A percentile compares a stretch with the other conserved stretches of the same genome.
phyloP scores from a whole-genome alignment of 768 basidiomycete genomes.

The Multifurca ochricompacta region DNA sequence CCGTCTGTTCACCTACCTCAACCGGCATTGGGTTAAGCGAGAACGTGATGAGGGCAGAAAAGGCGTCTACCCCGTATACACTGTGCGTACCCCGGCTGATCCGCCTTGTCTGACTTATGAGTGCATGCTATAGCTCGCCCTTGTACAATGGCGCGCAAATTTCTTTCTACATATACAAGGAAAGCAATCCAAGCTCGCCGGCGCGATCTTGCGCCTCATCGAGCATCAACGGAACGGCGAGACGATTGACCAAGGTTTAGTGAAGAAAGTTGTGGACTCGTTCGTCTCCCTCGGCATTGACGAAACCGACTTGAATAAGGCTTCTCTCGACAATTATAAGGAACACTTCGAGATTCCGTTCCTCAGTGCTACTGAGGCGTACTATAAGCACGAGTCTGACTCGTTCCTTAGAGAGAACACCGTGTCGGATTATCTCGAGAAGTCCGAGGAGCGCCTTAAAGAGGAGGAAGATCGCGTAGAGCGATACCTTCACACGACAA shows the following conservation, averaged over 20 bases:
- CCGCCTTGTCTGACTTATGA: not conserved
- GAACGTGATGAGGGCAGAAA: conserved; percentile 96
- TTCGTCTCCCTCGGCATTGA: conserved; percentile 94
- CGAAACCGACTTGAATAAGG: conserved; percentile 84
- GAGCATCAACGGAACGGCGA: conserved; percentile 94
- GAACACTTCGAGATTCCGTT: conserved; percentile 88
- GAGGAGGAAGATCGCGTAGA: conserved; percentile 97
- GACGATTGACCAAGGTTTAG: conserved; percentile 82
- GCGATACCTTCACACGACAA: conserved; percentile 83
- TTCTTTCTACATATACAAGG: conserved; percentile 86
- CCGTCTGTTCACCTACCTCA: conserved; percentile 94
- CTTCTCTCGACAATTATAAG: conserved; percentile 88
- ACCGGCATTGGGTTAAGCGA: conserved; percentile 98
- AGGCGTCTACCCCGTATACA: conserved; percentile 92
- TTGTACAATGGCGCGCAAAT: conserved; percentile 92
- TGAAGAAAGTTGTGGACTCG: conserved; percentile 93
- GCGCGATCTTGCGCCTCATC: conserved; percentile 81
- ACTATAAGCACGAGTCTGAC: conserved; percentile 89
- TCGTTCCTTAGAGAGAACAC: conserved; percentile 82
- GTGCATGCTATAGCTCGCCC: conserved; percentile 55
- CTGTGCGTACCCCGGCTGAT: conserved; percentile 45
- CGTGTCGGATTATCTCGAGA: conserved; percentile 91
- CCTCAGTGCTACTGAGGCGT: conserved; percentile 79
- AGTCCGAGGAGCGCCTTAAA: conserved; percentile 83
- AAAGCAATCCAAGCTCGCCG: conserved; percentile 74